These are phyloP conservation scores for Zelopaecilomyces penicillatus DNA, from an alignment of 2,329 filamentous ascomycete genomes.

Conservation along the genomic window DNA sequence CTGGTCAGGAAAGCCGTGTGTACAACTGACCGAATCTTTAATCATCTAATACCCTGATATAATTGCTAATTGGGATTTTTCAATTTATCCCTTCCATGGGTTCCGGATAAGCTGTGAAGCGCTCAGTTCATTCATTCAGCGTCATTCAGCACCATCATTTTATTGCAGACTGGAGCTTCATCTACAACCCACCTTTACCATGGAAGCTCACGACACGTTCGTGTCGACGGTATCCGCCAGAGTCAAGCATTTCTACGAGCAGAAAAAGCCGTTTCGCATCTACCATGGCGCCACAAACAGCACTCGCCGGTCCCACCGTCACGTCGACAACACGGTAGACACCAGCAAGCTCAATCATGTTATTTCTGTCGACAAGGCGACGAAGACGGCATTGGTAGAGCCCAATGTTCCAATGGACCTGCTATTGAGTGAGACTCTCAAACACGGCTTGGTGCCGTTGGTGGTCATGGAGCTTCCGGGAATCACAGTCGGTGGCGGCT, in stretches of 20 bases:
- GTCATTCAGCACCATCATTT: too few species aligned
- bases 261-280: slow-evolving; percentile 56
- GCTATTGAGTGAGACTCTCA: slow-evolving; percentile 50
- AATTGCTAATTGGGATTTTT: too few species aligned
- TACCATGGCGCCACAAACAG: slow-evolving; percentile 72
- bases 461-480: slow-evolving; percentile 66
- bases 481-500: slow-evolving; percentile 63
- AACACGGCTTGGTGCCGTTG: slow-evolving; percentile 48
- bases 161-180: too few species aligned
- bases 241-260: slow-evolving; percentile 35
- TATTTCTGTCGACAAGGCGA: slow-evolving; percentile 46
- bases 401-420: slow-evolving; percentile 62
- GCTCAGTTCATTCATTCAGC: too few species aligned
- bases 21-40: too few species aligned
- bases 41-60: too few species aligned
- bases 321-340: slow-evolving; percentile 51
- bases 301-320: slow-evolving; percentile 50
- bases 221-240: slow-evolving; percentile 35
- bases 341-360: slow-evolving; percentile 57
- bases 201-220: slow-evolving; percentile 37
- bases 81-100: too few species aligned
- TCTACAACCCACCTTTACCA: slow-evolving; percentile 6
- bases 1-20: too few species aligned
- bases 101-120: too few species aligned
- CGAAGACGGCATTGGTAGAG: slow-evolving; percentile 54